Evolutionary conservation across 495 filamentous ascomycete species (phyloP), one percentile per base, ranked within the genome.

Genomic region (Penicillium argentinense): DNA sequence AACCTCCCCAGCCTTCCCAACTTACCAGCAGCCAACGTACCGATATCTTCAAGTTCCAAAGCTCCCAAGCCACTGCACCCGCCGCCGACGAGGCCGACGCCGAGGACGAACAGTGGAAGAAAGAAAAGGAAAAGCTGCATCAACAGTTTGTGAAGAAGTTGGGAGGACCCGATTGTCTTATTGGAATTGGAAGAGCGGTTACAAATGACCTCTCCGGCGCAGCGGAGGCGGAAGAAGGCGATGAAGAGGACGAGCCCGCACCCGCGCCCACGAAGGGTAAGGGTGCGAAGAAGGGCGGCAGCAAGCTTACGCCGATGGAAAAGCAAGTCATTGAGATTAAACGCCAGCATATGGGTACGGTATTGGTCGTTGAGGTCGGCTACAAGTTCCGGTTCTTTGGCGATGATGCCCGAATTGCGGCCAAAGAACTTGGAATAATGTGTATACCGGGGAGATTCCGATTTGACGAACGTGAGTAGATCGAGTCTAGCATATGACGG

Each of bases 301-400:
- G 60, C 45, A 97, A 97, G 59, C 79, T 99, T 37, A 99, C 95
- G 4, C 93, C 93, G 0, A 84, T 99, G 84, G 93, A 96, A 62
- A 82, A 86, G 37, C 93, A 97, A 54, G 82, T 95, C 26, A 76
- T 98, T 11, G 89, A 96, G 14, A 95, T 98, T 56, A 98, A 98
- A 71, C 77, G 82, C 43, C 88, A 91, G 51, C 80, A 97, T 62
- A 84, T 90, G 74, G 91, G 96, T 56, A 92, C 91, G 0, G 46
- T 97, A 7, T 67, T 99, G 28, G 82, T 96, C 3, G 81, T 97
- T 14, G 91, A 99, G 58, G 93, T 99, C 4, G 93, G 93, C 21
- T 99, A 99, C 64, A 99, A 99, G 64, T 99, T 93, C 72, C 81
- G 85, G 30, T 96, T 99, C 73, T 96, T 95, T 57, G 93, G 95